Evolutionary conservation across 352 stramenopile species (phyloP), one percentile per base, ranked within the genome.

Genomic region (Thalassiosira delicatula): DNA sequence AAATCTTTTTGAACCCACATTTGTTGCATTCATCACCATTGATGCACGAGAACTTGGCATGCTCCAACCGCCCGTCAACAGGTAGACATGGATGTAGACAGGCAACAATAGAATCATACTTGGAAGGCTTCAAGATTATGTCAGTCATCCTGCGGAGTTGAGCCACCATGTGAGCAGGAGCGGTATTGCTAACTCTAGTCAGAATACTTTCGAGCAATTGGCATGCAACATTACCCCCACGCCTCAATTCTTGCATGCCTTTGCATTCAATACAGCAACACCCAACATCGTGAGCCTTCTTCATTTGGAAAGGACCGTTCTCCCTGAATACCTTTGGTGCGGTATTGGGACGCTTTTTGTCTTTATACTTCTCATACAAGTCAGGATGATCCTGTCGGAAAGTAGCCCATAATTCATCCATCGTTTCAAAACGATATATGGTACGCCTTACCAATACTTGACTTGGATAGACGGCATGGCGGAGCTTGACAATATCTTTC

Each of bases 241-340:
- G 62, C 37, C n/a, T 11, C 32, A 71, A 54, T 12, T 35, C 30
- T 19, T 37, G 30, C 35, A 71, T 59, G 8, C 37, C 62, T 23
- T 71, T n/a, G 37, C 62, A 71, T 7, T 40, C 21, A 21, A 71
- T 57, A 19, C 61, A 70, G 12, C 35, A 49, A 25, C 61, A 70
- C 9, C 61, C 44, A 3, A 17, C 17, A 23, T 70, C 42, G 27
- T 37, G 35, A n/a, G 35, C 62, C 37, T 62, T 71, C 14, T 23
- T 71, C 62, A 71, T 61, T 35, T 71, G 11, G 4, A 62, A 71
- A 40, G 62, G 62, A 49, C n/a, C 17, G n/a, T 57, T 59, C 2
- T 54, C 25, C 1, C 42, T 17, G 14, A 71, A 71, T 27, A 71
- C 19, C 11, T 25, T 21, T 60, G 62, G 62, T 3, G 35, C 33